A percentile compares a stretch with the other conserved stretches of the same genome.
Evolutionary conservation across 169 alveolate genomes (phyloP).

Genomic region (Ichthyophthirius multifiliis): DNA sequence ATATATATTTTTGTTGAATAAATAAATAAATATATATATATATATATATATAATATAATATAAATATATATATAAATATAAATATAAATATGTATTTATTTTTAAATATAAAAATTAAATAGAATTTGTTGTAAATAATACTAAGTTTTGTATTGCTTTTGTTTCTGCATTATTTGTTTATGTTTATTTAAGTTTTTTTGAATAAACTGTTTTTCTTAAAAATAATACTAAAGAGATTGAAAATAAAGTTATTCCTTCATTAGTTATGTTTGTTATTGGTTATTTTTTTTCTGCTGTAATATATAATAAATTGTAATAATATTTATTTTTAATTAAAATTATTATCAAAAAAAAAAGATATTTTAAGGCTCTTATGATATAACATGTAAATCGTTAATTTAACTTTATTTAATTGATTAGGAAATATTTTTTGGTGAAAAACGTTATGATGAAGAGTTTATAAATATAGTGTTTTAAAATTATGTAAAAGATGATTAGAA

Average conservation of each 20-base stretch:
- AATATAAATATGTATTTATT: too few relatives aligned
- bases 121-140: slow-evolving; percentile 5
- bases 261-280: not conserved
- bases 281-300: slow-evolving; percentile 22
- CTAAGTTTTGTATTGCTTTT: slow-evolving; percentile 12
- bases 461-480: not conserved
- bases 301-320: not conserved
- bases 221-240: not conserved
- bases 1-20: too few relatives aligned
- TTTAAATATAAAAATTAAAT: not conserved
- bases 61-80: too few relatives aligned
- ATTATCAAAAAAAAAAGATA: not conserved
- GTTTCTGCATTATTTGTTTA: slow-evolving; percentile 17
- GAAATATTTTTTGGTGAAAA: slow-evolving; percentile 44
- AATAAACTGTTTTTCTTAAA: not conserved
- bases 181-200: slow-evolving; percentile 13
- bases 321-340: not conserved
- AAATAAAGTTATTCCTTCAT: not conserved
- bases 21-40: too few relatives aligned
- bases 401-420: slow-evolving; percentile 18
- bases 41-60: too few relatives aligned
- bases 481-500: not conserved
- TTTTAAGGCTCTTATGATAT: slow-evolving; percentile 42
- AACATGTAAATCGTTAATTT: slow-evolving; percentile 32
- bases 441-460: slow-evolving; percentile 31